Evolutionary conservation across 1,139 yeast genomes (phyloP), one percentile per base, ranked within the genome.

Genomic region (Suhomyces panamericanus): DNA sequence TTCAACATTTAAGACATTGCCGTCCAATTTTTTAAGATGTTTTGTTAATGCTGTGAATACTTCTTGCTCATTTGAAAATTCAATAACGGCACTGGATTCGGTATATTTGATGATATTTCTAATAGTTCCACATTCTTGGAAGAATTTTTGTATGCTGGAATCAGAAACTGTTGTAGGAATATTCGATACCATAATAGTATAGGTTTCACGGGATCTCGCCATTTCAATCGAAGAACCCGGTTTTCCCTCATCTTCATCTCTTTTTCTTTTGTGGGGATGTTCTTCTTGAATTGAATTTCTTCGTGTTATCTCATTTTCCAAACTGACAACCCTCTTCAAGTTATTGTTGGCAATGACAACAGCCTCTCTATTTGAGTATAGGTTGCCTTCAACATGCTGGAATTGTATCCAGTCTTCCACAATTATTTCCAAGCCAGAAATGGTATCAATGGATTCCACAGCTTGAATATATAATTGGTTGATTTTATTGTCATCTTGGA

Each of bases 41-140:
- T 77, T 81, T 0, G 91, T 83, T 39, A 85, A 60, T 0, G 91
- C 88, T 1, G 84, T 64, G 11, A 81, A 63, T 2, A 83, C 75
- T 34, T 73, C 81, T n/a, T 66, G 66, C 43, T 75, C 77, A 5
- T 57, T 60, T 0, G 68, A 51, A 52, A 87, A 83, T 54, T 87
- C 95, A 3, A 87, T 55, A 6, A 75, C 66, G 0, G 84, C 84
- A 35, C 32, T 39, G 0, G 45, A 53, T 2, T 55, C 55, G 17
- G 51, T 58, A 5, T 69, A 51, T 7, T 71, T 63, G 6, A 61
- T 53, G 1, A 83, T 64, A 2, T 67, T 68, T 24, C 57, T 52
- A 6, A 69, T 60, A 1, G 42, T 50, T 1, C 95, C 95, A 63
- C 93, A 87, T 32, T 80, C 87, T 17, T 62, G 49, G 59, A 88